A percentile compares a stretch with the other conserved stretches of the same genome.
phyloP scores from a whole-genome alignment of 441 rosid species.

The Pelargonium citronellum region DNA sequence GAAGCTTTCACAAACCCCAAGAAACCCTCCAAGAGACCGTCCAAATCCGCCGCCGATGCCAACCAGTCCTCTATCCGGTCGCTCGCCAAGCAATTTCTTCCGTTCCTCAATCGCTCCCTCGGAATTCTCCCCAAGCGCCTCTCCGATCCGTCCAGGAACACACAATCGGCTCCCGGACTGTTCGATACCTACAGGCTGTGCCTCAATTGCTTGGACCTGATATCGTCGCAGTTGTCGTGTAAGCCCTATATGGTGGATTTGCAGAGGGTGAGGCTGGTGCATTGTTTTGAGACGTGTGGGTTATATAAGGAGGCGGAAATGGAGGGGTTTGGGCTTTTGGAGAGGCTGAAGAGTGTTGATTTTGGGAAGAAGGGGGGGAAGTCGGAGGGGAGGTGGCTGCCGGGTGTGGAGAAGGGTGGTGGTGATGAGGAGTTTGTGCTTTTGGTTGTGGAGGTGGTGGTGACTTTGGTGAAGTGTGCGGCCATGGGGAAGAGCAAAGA shows the following conservation, averaged over 20 bases:
- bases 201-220: constrained; percentile 53
- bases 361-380: constrained; percentile 10
- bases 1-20: constrained; percentile 14
- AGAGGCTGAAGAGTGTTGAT: constrained; percentile 35
- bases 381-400: constrained; percentile 29
- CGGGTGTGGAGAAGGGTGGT: constrained; percentile 23
- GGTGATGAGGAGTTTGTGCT: constrained; percentile 46
- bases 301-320: constrained; percentile 35
- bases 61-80: constrained; percentile 26
- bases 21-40: constrained; percentile 8
- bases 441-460: constrained; percentile 53
- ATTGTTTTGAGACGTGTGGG: constrained; percentile 52
- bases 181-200: constrained; percentile 50
- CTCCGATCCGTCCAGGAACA: constrained; percentile 17
- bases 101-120: constrained; percentile 40
- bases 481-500: constrained; percentile 43
- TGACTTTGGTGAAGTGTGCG: constrained; percentile 43
- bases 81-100: constrained; percentile 38
- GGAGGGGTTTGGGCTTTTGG: constrained; percentile 52
- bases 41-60: not conserved
- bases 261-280: constrained; percentile 50
- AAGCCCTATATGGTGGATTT: constrained; percentile 47
- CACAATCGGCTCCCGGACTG: constrained; percentile 16
- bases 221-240: constrained; percentile 65
- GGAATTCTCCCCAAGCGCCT: constrained; percentile 36